Percentiles rank a stretch among this genome's conserved stretches.
Evolutionary conservation across 2,329 filamentous ascomycete genomes (phyloP).

Genomic region (Aspergillus nomiae): DNA sequence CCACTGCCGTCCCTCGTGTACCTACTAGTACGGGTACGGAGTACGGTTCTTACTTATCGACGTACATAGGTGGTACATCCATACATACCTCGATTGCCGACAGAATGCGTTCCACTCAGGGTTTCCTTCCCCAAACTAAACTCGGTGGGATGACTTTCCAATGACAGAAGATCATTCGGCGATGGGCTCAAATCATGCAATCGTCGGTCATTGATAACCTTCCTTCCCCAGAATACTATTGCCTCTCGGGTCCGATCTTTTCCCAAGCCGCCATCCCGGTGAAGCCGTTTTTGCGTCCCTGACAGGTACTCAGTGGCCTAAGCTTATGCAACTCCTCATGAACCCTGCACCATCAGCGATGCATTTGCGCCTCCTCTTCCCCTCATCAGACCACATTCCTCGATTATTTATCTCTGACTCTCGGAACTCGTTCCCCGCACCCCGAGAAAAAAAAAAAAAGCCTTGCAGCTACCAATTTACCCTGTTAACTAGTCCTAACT

Average conservation of each 20-base stretch:
- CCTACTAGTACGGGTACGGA: background rate
- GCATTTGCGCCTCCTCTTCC: background rate
- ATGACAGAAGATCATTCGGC: constrained; percentile 4
- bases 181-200: constrained; percentile 4
- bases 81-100: background rate
- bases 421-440: constrained; percentile 9
- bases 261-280: constrained; percentile 27
- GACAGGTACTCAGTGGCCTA: background rate
- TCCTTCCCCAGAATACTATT: background rate
- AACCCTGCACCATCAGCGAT: background rate
- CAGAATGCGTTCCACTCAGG: background rate
- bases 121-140: background rate
- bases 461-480: background rate
- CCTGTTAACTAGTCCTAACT: background rate
- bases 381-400: constrained; percentile 1
- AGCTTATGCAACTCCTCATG: background rate
- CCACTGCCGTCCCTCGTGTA: background rate
- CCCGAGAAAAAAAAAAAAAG: background rate
- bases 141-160: background rate
- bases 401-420: constrained; percentile 2
- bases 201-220: background rate
- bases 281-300: constrained; percentile 16
- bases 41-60: background rate
- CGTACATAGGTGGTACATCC: background rate
- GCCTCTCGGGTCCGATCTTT: constrained; percentile 21